These are phyloP conservation scores for Irpex sp. DNA, from an alignment of 1,284 basidiomycete species.

Conservation along the genomic window DNA sequence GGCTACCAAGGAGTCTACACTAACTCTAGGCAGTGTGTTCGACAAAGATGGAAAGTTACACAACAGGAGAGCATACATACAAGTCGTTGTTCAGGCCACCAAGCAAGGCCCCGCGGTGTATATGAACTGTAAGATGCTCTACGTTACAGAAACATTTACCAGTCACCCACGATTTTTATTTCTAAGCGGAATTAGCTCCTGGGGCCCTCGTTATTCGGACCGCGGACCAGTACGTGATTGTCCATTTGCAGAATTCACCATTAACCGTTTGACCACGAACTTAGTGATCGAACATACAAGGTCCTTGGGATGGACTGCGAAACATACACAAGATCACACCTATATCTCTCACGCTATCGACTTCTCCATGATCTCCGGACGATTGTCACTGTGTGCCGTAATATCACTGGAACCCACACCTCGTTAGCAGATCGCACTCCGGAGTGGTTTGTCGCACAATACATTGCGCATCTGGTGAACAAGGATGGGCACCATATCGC, in stretches of 20 bases:
- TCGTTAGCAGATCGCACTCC: conserved; percentile 38
- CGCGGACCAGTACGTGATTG: conserved; percentile 1
- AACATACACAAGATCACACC: conserved; percentile 1
- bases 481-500: conserved; percentile 19
- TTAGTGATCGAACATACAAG: neutral
- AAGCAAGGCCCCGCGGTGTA: conserved; percentile 41
- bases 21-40: conserved; percentile 36
- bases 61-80: conserved; percentile 27
- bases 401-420: conserved; percentile 2
- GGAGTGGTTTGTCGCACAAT: conserved; percentile 42
- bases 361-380: conserved; percentile 25
- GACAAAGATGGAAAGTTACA: conserved; percentile 13
- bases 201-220: conserved; percentile 5
- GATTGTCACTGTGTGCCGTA: conserved; percentile 21
- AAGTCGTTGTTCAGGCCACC: conserved; percentile 36
- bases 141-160: neutral
- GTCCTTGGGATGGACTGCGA: neutral
- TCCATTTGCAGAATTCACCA: neutral
- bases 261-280: neutral
- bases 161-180: neutral
- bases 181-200: neutral
- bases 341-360: conserved; percentile 39
- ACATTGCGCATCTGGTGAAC: conserved; percentile 29
- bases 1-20: neutral
- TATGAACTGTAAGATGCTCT: conserved; percentile 35